phyloP scores from a whole-genome alignment of 192 early-diverging fungal species.

The Helicostylum pulchrum region DNA sequence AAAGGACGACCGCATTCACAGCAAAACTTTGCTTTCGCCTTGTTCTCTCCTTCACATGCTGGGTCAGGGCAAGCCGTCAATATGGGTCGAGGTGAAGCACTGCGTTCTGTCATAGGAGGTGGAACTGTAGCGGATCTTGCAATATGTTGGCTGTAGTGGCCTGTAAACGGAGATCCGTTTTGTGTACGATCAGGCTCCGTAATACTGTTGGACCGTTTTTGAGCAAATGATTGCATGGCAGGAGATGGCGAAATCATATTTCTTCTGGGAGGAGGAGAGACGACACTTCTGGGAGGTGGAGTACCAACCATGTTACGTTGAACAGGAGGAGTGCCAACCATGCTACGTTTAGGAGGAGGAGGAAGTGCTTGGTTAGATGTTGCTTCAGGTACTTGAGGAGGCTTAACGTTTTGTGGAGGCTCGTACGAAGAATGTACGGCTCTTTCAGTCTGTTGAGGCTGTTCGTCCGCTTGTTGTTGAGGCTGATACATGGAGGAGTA shows the following conservation, averaged over 20 bases:
- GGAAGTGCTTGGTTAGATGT: too few species aligned
- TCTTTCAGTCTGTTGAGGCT: too few species aligned
- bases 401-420: too few species aligned
- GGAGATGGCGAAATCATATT: too few species aligned
- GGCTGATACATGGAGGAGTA: too few species aligned
- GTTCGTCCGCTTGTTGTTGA: too few species aligned
- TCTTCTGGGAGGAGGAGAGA: not conserved
- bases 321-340: too few species aligned
- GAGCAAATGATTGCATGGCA: too few species aligned
- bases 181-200: not conserved
- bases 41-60: conserved; percentile 52
- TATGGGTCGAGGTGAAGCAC: conserved; percentile 15
- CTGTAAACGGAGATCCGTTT: not conserved
- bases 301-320: not conserved
- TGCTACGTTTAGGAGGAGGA: not conserved
- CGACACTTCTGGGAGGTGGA: not conserved
- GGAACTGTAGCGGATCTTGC: conserved; percentile 17
- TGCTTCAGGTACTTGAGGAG: too few species aligned
- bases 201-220: not conserved
- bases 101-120: conserved; percentile 12
- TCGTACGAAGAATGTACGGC: too few species aligned
- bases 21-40: conserved; percentile 54
- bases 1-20: conserved; percentile 56
- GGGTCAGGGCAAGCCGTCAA: conserved; percentile 42
- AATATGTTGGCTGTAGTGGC: not conserved